phyloP scores from a whole-genome alignment of 2,329 filamentous ascomycete species.

The Microsporum ferrugineum region DNA sequence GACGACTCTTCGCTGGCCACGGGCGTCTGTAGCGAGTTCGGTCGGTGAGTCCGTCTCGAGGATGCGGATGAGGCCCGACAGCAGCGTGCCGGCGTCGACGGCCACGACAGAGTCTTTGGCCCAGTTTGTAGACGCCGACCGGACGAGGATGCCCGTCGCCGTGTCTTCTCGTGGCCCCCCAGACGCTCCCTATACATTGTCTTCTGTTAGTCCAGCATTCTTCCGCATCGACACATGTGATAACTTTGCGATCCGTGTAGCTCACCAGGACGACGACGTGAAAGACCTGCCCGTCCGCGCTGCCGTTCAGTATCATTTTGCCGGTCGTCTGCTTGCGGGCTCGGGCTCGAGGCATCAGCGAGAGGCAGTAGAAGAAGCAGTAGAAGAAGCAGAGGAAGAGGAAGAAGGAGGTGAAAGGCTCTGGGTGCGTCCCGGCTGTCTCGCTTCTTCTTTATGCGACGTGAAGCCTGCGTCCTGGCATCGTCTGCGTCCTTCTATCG shows the following conservation, averaged over 20 bases:
- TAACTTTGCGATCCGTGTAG: not conserved
- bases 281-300: not conserved
- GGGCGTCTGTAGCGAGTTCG: slow-evolving; percentile 12
- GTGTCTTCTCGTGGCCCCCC: slow-evolving; percentile 86
- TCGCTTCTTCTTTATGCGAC: not conserved
- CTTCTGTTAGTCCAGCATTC: not conserved
- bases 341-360: slow-evolving; percentile 1
- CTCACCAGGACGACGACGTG: slow-evolving; percentile 1
- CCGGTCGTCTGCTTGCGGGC: not conserved
- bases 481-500: not conserved
- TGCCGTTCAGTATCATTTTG: not conserved
- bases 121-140: slow-evolving; percentile 70
- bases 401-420: not conserved
- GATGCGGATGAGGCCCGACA: slow-evolving; percentile 72
- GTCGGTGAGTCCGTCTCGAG: slow-evolving; percentile 41
- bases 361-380: not conserved
- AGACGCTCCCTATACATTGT: slow-evolving; percentile 57
- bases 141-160: slow-evolving; percentile 78
- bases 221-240: not conserved
- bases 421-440: not conserved
- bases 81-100: slow-evolving; percentile 86
- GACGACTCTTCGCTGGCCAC: slow-evolving; percentile 21
- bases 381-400: no score
- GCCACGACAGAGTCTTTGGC: slow-evolving; percentile 69
- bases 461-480: not conserved